These are phyloP conservation scores for Solanum piurae DNA, from an alignment of 257 asterid genomes.

Conservation along the genomic window DNA sequence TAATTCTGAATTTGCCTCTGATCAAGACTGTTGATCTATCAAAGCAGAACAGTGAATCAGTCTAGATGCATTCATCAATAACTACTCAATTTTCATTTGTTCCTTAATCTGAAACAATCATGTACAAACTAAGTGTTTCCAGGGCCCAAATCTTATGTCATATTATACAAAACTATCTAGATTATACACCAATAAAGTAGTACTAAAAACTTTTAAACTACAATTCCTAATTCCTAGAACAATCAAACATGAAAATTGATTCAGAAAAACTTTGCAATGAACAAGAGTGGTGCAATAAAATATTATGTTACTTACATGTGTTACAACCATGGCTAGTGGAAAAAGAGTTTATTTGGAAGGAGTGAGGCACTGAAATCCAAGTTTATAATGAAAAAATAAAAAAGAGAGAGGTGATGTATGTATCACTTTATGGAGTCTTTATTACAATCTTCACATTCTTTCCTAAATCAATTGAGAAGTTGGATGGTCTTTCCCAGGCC, in stretches of 20 bases:
- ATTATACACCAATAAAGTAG: background rate
- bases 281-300: background rate
- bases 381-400: background rate
- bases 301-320: background rate
- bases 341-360: background rate
- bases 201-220: background rate
- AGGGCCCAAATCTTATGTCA: too few relatives aligned
- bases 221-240: too few relatives aligned
- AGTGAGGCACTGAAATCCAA: background rate
- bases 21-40: background rate
- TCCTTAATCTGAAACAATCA: too few relatives aligned
- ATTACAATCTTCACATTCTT: background rate
- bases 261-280: background rate
- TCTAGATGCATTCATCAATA: background rate
- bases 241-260: background rate
- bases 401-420: background rate
- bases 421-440: background rate
- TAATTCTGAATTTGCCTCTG: background rate
- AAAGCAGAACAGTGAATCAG: background rate
- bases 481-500: conserved; percentile 1
- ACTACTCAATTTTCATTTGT: background rate
- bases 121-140: too few relatives aligned
- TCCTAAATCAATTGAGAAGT: background rate
- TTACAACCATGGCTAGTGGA: background rate
- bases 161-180: background rate